Evolutionary conservation across 441 rosid genomes (phyloP), one percentile per base, ranked within the genome.

Genomic region (Populus trichocarpa): DNA sequence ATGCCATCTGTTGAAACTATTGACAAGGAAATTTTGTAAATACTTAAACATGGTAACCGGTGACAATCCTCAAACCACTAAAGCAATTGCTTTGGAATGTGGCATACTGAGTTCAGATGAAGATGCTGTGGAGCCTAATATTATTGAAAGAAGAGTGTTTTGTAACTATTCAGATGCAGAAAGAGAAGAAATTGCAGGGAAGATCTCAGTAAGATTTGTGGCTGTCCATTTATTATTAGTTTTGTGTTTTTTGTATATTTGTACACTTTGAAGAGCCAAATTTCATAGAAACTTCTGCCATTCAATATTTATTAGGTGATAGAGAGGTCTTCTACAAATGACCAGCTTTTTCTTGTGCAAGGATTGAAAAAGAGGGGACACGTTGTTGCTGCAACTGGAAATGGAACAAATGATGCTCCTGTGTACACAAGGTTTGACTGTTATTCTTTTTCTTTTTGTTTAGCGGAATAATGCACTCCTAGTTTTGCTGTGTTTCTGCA

Each of bases 71-170:
- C 90, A 87, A 81, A 96, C 97, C 80, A 97, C 99, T 8, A 93
- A 82, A 88, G 97, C 99, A 80, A 92, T 96, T 87, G 99, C 99
- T 77, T 72, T 93, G 84, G 98, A 96, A 79, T 94, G 98, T 75
- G 98, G 99, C 69, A 96, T 94, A 79, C 76, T 96, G 67, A 73
- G 69, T 57, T 84, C 91, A 72, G 87, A 83, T 79, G 86, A 85
- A 69, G 91, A 91, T 72, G 91, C 95, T 71, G 80, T 87, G 18
- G 92, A 87, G 70, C 94, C 95, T 59, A 79, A 82, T 86, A 76
- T 92, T 74, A 96, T 91, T 70, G 98, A 96, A 85, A 98, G 99
- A 75, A 92, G 79, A 85, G 81, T 72, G 22, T 96, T 94, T 69
- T 95, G 98, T 72, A 84, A 81, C 64, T 87, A 80, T 72, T 36